phyloP scores from a whole-genome alignment of 768 basidiomycete genomes.

The Phanerodontia chrysosporium region DNA sequence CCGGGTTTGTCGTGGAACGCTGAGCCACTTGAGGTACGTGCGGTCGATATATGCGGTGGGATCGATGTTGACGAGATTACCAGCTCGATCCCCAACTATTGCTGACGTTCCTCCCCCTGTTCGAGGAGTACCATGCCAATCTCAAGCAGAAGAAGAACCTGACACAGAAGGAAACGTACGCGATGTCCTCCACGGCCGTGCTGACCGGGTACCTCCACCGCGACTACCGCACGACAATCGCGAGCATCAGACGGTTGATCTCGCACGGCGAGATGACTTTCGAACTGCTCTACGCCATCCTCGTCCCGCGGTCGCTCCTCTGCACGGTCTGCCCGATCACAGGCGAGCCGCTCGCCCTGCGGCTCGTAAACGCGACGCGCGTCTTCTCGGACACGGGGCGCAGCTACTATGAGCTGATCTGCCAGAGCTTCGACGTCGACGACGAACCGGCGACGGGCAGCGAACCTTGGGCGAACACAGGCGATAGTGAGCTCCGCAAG shows the following conservation, averaged over 20 bases:
- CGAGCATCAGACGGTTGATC: slow-evolving; percentile 42
- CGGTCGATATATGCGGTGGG: too few species aligned
- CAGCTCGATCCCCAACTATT: slow-evolving; percentile 54
- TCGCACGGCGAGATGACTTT: slow-evolving; percentile 55
- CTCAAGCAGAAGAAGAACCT: slow-evolving; percentile 1
- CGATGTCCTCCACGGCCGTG: background rate
- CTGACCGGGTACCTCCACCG: slow-evolving; percentile 35
- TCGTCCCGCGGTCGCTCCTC: slow-evolving; percentile 49
- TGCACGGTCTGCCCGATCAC: slow-evolving; percentile 50
- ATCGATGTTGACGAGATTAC: background rate
- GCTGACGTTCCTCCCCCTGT: slow-evolving; percentile 45
- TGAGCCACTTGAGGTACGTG: slow-evolving; percentile 49
- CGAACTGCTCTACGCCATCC: slow-evolving; percentile 49
- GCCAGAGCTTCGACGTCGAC: slow-evolving; percentile 50
- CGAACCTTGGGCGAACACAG: background rate
- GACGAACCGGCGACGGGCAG: slow-evolving; percentile 23
- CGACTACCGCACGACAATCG: slow-evolving; percentile 47
- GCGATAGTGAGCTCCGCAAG: slow-evolving; percentile 14
- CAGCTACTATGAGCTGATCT: slow-evolving; percentile 38
- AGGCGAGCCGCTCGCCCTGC: slow-evolving; percentile 48
- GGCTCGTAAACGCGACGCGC: slow-evolving; percentile 36
- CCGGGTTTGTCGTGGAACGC: slow-evolving; percentile 57
- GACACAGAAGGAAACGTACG: background rate
- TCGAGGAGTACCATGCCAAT: slow-evolving; percentile 39
- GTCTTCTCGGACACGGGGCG: slow-evolving; percentile 29